A percentile compares a stretch with the other conserved stretches of the same genome.
These are phyloP conservation scores for Aspergillus sp. DNA, from an alignment of 2,329 filamentous ascomycete genomes.

Conservation along the genomic window DNA sequence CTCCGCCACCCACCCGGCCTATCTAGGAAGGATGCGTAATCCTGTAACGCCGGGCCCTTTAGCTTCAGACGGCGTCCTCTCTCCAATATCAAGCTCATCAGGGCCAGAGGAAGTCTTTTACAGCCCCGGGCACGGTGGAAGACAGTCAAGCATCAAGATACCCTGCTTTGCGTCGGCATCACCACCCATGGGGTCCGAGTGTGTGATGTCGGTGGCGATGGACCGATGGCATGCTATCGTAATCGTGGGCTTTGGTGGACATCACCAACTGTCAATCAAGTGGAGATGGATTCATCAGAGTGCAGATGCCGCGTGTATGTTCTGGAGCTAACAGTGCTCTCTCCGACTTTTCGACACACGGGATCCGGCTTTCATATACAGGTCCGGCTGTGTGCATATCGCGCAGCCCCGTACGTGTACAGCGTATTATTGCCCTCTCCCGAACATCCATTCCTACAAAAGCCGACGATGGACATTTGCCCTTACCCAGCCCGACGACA, in stretches of 20 bases:
- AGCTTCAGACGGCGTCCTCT: conserved; percentile 4
- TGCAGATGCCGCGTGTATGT: conserved; percentile 9
- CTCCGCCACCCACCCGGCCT: conserved; percentile 27
- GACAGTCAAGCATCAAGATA: background rate
- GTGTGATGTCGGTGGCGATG: conserved; percentile 3
- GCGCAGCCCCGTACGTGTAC: background rate
- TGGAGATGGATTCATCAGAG: conserved; percentile 11
- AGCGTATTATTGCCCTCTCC: too few relatives aligned
- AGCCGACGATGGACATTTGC: background rate
- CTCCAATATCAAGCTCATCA: too few relatives aligned
- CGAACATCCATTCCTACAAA: background rate
- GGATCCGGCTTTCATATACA: background rate
- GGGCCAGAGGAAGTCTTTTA: background rate
- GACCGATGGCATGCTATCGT: background rate
- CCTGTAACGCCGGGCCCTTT: conserved; percentile 16
- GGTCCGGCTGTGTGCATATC: background rate
- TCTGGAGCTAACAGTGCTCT: background rate
- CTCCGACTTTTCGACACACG: background rate
- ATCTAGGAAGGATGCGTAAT: conserved; percentile 17
- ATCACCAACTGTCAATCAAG: conserved; percentile 9
- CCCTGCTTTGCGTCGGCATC: background rate
- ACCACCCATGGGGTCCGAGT: background rate
- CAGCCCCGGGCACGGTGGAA: background rate
- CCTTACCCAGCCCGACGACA: background rate
- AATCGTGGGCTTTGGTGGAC: background rate